Evolutionary conservation across 1,139 yeast genomes (phyloP), one percentile per base, ranked within the genome.

Genomic region (Kluyveromyces marxianus): DNA sequence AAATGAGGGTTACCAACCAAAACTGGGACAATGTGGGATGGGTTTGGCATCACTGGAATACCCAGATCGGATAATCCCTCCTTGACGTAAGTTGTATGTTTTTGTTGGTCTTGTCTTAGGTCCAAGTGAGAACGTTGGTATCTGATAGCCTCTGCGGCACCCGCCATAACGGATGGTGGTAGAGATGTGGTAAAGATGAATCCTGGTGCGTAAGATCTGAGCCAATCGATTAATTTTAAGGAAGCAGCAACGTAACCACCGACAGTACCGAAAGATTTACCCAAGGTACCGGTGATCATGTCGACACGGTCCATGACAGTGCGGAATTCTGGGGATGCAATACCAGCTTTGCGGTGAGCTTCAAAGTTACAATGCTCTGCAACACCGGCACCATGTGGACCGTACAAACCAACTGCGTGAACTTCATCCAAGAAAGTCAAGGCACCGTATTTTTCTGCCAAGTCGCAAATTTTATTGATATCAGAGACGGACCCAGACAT

Each of bases 321-420:
- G 46, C 70, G 63, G 42, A 64, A 57, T 4, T 50, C 44, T 45
- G 80, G 76, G n/a, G 79, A 69, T 6, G 75, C 74, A 44, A 81
- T 72, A 57, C 94, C 95, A 14, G 78, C 63, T 53, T 76, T 71
- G 64, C 83, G 75, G 65, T 89, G 95, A 50, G 81, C 80, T 41
- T 86, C 86, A 60, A 88, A 90, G 68, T 92, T 86, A 61, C 85
- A 74, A 66, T 92, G 98, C 69, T 94, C 98, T 43, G 97, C 97
- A 47, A 92, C 97, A 70, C 99, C 99, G 37, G 96, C 98, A 61
- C 99, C 99, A 61, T 87, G 96, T 50, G 98, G 97, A 60, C 98
- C 98, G 66, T 92, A 92, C 84, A 92, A 79, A 47, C 99, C 99
- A 45, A 94, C 97, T 38, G 98, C 97, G 63, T 92, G 99, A 41